Base-by-base conservation (phyloP, 1,284 basidiomycete species). In the Grifola frondosa region DNA sequence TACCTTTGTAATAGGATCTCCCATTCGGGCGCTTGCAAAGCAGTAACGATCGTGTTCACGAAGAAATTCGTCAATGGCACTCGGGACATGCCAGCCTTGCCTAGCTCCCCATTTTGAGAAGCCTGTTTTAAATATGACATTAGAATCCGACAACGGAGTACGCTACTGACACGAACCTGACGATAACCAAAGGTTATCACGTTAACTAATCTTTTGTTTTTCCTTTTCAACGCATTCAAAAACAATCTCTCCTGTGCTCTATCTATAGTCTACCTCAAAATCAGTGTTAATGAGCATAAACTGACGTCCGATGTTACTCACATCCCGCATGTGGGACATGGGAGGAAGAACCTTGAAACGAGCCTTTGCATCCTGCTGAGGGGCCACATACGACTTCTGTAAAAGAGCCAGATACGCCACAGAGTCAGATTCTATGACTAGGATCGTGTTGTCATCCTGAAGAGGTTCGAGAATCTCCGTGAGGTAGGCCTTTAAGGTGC, bases 1-100 rank as follows among this genome's bases (percentile, higher is more conserved):
- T 40, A 86, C 88, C 80, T 73, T 30, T 74, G 63, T 5, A 89
- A 68, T 10, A 93, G 67, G 2, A 57, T 60, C 37, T 78, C 73
- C 91, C 90, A 94, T 48, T 84, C 80, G 0, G 70, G 67, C 1
- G 73, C 72, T 45, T 83, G 73, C 8, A 94, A 66, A 0, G 75
- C 75, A 6, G 83, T 84, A 29, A 90, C 69, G 23, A 81, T 75
- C 0, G 91, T 91, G 59, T 94, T 94, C 19, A 86, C 69, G 52
- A 79, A 83, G 40, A 70, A 73, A 58, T 83, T 89, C 17, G 68
- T 73, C 35, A 87, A 70, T 2, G 69, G 68, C 12, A 62, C 50
- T 6, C 65, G 54, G 11, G 60, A 57, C 15, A 57, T 54, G 12
- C 56, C 65, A 21, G 46, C 37, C 48, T 52, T 61, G 23, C 57